Base-by-base conservation (phyloP, 805 yeast genomes). In the Lachancea mirantina region DNA sequence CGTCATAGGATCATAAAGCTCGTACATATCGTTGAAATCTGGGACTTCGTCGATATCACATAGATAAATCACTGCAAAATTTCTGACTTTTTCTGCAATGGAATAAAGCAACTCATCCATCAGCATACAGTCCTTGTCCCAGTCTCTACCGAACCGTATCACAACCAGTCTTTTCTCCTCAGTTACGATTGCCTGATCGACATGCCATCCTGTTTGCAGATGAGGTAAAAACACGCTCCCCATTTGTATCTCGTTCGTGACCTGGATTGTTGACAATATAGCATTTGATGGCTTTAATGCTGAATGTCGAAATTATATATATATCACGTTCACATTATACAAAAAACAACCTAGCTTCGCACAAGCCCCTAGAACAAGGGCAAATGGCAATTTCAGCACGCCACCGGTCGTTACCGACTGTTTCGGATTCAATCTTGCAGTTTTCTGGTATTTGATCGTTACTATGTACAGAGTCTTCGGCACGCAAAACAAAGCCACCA, bases 151-250 rank as follows among this genome's bases (percentile, higher is more conserved):
- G 55, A 92, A 92, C 22, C 98, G 66, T 11, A 92, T 74, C 8
- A 88, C 78, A 16, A 92, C 96, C 6, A 92, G 59, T 37, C 95
- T 62, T 32, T 84, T 95, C 38, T 83, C 94, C 51, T 92, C 98
- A n/a, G 85, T 75, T 14, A 92, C 66, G 23, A 92, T 92, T 5
- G 98, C 95, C 53, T 92, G 97, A 60, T 92, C 98, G 19, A 92
- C 97, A 51, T 92, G 98, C 96, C 95, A 85, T 5, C 94, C 95
- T 0, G 89, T 70, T 17, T 67, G 73, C 36, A 85, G 61, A 51
- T 85, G 92, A 1, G 94, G 92, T 32, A 85, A 63, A 47, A 84
- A 82, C 1, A 82, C 78, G 38, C 88, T 78, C 4, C 89, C 88
- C 94, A 83, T 83, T 11, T 14, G 24, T 14, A n/a, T n/a, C 8